A percentile compares a stretch with the other conserved stretches of the same genome.
Evolutionary conservation across 495 filamentous ascomycete genomes (phyloP).

Genomic region (Cryomyces antarcticus): DNA sequence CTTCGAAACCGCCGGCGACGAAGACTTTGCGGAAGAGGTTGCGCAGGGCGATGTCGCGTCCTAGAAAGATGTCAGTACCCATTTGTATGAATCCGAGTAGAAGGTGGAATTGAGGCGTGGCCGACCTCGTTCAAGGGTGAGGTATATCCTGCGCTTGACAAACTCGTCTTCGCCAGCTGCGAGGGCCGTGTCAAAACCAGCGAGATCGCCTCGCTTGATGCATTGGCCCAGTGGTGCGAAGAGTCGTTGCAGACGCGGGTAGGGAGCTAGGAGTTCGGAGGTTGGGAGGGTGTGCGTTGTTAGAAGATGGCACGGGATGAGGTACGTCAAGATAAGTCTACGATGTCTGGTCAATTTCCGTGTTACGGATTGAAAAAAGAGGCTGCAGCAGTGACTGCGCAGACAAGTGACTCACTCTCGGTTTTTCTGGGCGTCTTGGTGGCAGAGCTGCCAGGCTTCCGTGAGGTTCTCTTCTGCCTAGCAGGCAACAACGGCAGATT

Average conservation of each 20-base stretch:
- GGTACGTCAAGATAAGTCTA: constrained; percentile 84
- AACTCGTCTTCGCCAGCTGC: constrained; percentile 66
- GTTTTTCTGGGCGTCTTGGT: too few species aligned
- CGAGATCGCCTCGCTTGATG: constrained; percentile 65
- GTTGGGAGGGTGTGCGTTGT: constrained; percentile 72
- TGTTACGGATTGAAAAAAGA: too few species aligned
- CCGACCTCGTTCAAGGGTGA: constrained; percentile 82
- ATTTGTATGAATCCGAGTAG: too few species aligned
- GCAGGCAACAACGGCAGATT: neutral
- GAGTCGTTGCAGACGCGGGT: constrained; percentile 54
- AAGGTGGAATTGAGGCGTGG: too few species aligned
- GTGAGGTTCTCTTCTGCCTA: constrained; percentile 67
- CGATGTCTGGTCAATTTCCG: too few species aligned
- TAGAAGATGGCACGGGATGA: constrained; percentile 78
- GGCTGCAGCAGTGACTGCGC: too few species aligned
- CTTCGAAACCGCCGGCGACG: constrained; percentile 57
- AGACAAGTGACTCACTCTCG: too few species aligned
- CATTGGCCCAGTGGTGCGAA: constrained; percentile 57
- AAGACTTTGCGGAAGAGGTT: constrained; percentile 86
- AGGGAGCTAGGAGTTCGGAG: constrained; percentile 43
- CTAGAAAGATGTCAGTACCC: too few species aligned
- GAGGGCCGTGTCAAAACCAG: constrained; percentile 69
- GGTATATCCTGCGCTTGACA: constrained; percentile 83
- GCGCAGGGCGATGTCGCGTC: constrained; percentile 71
- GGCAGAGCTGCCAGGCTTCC: constrained; percentile 58